Evolutionary conservation across 2,329 filamentous ascomycete species (phyloP).

Genomic region (Sporothrix humicola): DNA sequence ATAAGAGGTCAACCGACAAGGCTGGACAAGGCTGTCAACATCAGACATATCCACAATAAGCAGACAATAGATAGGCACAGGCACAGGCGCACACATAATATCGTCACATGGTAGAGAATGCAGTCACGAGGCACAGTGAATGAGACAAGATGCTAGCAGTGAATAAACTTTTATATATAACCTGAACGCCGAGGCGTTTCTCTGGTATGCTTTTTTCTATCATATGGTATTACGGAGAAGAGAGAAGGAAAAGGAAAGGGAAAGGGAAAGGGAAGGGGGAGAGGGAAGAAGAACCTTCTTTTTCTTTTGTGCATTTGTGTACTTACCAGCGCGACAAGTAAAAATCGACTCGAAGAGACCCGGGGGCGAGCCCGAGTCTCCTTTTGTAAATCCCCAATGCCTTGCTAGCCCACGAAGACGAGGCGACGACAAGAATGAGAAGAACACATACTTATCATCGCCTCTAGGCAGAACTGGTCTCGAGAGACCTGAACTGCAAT

Average conservation of each 20-base stretch:
- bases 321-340: conserved; percentile 34
- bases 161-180: conserved; percentile 5
- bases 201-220: conserved; percentile 5
- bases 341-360: conserved; percentile 23
- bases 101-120: background rate
- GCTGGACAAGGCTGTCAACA: background rate
- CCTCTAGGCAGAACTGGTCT: background rate
- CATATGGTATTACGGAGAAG: conserved; percentile 1
- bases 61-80: too few species aligned
- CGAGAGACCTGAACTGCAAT: background rate
- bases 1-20: background rate
- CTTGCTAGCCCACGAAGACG: conserved; percentile 33
- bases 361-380: background rate
- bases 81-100: background rate
- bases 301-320: conserved; percentile 14
- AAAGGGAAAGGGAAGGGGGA: conserved; percentile 1
- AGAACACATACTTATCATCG: too few species aligned
- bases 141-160: background rate
- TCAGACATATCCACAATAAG: background rate
- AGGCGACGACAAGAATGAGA: too few species aligned
- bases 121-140: background rate
- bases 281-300: background rate
- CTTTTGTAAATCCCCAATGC: conserved; percentile 33
- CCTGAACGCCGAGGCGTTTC: conserved; percentile 17
- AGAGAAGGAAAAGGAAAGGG: background rate